Conservation (phyloP, 345 rosid genomes). For the Geranium rotundifolium region DNA sequence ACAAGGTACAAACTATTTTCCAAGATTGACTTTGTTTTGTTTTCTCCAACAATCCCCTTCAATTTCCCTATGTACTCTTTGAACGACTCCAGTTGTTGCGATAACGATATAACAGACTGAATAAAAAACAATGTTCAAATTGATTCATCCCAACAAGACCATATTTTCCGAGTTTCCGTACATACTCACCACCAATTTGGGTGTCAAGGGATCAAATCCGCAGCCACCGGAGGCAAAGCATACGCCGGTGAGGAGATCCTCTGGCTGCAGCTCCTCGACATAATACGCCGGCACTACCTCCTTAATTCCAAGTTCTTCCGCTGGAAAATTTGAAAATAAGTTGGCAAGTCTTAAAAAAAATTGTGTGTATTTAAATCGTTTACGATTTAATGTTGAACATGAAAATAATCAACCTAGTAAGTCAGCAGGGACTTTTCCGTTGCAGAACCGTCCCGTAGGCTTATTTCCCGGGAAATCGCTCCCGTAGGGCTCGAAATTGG, state of each 20-base stretch:
- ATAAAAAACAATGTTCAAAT: too few species aligned
- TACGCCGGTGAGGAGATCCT: constrained; percentile 65
- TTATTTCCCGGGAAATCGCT: constrained; percentile 33
- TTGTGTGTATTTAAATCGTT: too few species aligned
- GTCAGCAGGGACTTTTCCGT: constrained; percentile 38
- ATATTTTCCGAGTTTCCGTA: too few species aligned
- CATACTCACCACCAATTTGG: constrained; percentile 31
- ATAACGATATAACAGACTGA: not conserved
- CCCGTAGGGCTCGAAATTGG: constrained; percentile 51
- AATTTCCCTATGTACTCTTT: constrained; percentile 32
- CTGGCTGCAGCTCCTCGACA: constrained; percentile 29
- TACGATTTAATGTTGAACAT: too few species aligned
- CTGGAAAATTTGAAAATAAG: constrained; percentile 19
- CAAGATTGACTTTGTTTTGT: constrained; percentile 18
- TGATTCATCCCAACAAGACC: too few species aligned
- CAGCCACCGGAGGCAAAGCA: constrained; percentile 66
- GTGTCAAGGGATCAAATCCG: constrained; percentile 65
- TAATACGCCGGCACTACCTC: constrained; percentile 46
- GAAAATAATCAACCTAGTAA: constrained; percentile 19
- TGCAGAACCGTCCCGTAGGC: constrained; percentile 43
- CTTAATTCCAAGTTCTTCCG: constrained; percentile 57
- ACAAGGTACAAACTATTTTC: constrained; percentile 18
- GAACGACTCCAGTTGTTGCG: constrained; percentile 24
- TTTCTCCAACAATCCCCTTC: constrained; percentile 26
- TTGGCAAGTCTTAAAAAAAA: too few species aligned